A percentile compares a stretch with the other conserved stretches of the same genome.
Conservation (phyloP, 2,329 filamentous ascomycete genomes). For the Dichotomopilus funicola region DNA sequence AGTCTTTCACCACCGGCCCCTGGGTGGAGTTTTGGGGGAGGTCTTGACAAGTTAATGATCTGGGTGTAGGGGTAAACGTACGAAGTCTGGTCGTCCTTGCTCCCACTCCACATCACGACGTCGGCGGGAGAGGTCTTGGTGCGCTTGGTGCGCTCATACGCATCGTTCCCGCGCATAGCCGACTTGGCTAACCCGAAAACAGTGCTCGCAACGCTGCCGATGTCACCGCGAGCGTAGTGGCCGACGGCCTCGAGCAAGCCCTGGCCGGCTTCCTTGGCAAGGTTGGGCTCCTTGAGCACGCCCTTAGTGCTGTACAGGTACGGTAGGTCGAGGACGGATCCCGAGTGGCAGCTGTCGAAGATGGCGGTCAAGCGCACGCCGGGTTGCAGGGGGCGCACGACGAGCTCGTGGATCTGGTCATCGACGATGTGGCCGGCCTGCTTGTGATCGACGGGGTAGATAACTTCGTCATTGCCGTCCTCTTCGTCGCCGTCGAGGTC, state of each 20-base stretch:
- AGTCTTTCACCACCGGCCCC: neutral
- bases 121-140: conserved; percentile 94
- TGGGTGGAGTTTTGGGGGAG: too few relatives aligned
- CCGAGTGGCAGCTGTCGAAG: conserved; percentile 76
- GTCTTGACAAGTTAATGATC: too few relatives aligned
- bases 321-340: conserved; percentile 68
- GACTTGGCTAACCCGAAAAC: conserved; percentile 85
- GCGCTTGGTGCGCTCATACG: conserved; percentile 70
- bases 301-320: conserved; percentile 78
- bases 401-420: conserved; percentile 70
- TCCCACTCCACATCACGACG: conserved; percentile 96
- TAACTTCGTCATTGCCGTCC: conserved; percentile 71
- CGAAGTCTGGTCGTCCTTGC: conserved; percentile 93
- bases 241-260: conserved; percentile 66
- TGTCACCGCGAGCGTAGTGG: conserved; percentile 76
- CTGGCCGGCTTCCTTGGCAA: conserved; percentile 71
- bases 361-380: conserved; percentile 82
- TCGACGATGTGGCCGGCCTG: conserved; percentile 67
- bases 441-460: conserved; percentile 70
- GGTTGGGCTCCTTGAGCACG: conserved; percentile 72
- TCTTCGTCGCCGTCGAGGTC: conserved; percentile 71
- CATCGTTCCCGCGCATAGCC: conserved; percentile 70
- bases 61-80: conserved; percentile 38
- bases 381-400: conserved; percentile 69
- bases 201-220: conserved; percentile 71